phyloP scores from a whole-genome alignment of 176 grass and related monocot genomes.

The Lolium rigidum region DNA sequence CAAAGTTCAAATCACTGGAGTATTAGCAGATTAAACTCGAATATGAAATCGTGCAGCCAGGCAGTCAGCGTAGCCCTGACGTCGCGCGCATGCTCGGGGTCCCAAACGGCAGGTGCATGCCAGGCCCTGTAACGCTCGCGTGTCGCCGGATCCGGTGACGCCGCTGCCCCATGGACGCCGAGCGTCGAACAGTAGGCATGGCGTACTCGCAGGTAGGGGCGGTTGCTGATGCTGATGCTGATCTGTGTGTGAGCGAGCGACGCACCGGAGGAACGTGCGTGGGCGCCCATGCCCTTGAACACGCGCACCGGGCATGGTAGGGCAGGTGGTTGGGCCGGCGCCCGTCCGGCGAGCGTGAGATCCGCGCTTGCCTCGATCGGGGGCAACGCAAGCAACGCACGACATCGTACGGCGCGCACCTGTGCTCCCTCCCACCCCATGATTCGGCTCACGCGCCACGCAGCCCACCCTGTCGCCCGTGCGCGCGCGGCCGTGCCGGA shows the following conservation, averaged over 20 bases:
- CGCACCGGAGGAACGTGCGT: constrained; percentile 22
- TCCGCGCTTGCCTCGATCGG: background rate
- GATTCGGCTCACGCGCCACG: constrained; percentile 1
- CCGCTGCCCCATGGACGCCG: background rate
- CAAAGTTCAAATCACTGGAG: no score
- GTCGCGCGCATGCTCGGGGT: background rate
- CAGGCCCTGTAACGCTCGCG: background rate
- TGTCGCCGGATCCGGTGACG: constrained; percentile 12
- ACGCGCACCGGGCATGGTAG: background rate
- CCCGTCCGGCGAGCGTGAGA: background rate
- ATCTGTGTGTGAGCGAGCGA: background rate
- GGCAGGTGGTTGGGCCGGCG: background rate
- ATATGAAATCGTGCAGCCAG: background rate
- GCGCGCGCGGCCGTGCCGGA: constrained; percentile 19
- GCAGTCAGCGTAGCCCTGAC: no score
- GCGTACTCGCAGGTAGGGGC: background rate
- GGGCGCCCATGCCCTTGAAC: constrained; percentile 36
- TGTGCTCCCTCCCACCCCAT: constrained; percentile 16
- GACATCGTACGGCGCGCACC: constrained; percentile 14
- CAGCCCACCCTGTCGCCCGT: background rate
- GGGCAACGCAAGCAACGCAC: constrained; percentile 11
- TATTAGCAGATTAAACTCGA: no score
- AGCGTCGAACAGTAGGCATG: constrained; percentile 2
- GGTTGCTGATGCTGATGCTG: background rate
- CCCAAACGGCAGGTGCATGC: background rate